Base-by-base conservation (phyloP, 1,284 basidiomycete genomes). In the Xanthoconium separans region DNA sequence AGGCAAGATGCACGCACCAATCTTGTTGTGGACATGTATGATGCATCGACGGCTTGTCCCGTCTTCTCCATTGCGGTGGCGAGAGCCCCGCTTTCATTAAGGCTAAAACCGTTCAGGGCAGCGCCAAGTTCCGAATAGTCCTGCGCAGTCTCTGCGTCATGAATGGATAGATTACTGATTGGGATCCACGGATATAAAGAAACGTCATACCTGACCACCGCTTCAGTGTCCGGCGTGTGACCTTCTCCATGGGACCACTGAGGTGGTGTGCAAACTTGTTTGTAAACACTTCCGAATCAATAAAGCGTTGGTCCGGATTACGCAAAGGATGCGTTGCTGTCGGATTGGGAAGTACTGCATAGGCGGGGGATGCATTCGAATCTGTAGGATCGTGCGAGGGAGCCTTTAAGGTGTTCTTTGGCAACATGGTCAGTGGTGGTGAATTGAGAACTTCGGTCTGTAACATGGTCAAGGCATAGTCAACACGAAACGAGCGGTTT, bases 81-180 rank as follows among this genome's bases (percentile, higher is more conserved):
- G 12, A 96, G 74, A 44, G 79, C 75, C 0, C 84, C 85, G 27
- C 71, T 78, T 70, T 96, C 94, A 62, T 93, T 92, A 57, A 99
- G 75, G 68, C 93, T 95, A 68, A 97, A 98, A 0, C 93, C 97
- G 69, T 99, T 99, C 67, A 99, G 78, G 7, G 93, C 87, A 7
- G 93, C 97, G 37, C 97, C 97, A 8, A 99, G 83, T 65, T 99
- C 97, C 13, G 91, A 87, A 74, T 96, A 89, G 69, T 99, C 97
- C 53, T 91, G 87, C 2, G 93, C 86, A 58, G 85, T 83, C 61
- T 99, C 96, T 86, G 60, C 45, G 48, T 44, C 51, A 56, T 52
- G 47, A 52, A 40, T 31, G 36, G 16, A 48, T 20, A 47, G 49
- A 33, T 50, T 54, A 4, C 40, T 53, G 37, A 55, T 39, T 53